Evolutionary conservation across 2,329 filamentous ascomycete species (phyloP), one percentile per base, ranked within the genome.

Genomic region (Xylariaceae sp.): DNA sequence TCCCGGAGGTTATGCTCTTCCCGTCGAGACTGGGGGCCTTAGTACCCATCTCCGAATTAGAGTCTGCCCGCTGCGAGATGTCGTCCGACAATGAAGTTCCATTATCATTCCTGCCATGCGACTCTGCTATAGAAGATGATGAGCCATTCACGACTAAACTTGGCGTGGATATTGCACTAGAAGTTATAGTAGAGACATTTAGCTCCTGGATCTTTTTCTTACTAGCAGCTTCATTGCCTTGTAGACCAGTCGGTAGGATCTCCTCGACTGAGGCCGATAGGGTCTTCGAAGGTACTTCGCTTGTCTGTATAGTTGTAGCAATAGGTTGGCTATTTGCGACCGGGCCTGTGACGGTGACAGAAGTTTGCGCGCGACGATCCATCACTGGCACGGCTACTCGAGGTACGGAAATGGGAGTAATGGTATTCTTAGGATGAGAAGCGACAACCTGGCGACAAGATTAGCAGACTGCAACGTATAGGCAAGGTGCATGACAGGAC

Each of bases 1-100:
- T 96, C 13, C 91, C 91, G 21, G 93, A 97, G 4, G 91, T 91
- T 64, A 95, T 90, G 70, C 92, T 97, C 75, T 97, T 97, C 42
- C 90, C 92, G 70, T 97, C 93, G 33, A 96, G 80, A 68, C 92
- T 97, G 29, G 91, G 88, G 45, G 91, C 90, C 73, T 97, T 97
- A 2, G 87, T 92, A 32, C 79, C 84, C 23, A 86, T 73, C 50
- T 87, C 84, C 3, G 84, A 87, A 62, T 75, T 81, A 2, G 84
- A 87, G 67, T 87, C 84, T 35, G 81, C 80, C 65, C 77, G 78
- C 60, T 80, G 81, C 11, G 81, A 84, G 51, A 68, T 73, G 41
- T 82, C 81, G 55, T 84, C 81, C 2, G 81, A 83, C 23, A 74
- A 74, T 36, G 64, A 62, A 37, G 61, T 60, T n/a, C 53, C 64